phyloP scores from a whole-genome alignment of 805 yeast species.

The Isabelozyma heimii region DNA sequence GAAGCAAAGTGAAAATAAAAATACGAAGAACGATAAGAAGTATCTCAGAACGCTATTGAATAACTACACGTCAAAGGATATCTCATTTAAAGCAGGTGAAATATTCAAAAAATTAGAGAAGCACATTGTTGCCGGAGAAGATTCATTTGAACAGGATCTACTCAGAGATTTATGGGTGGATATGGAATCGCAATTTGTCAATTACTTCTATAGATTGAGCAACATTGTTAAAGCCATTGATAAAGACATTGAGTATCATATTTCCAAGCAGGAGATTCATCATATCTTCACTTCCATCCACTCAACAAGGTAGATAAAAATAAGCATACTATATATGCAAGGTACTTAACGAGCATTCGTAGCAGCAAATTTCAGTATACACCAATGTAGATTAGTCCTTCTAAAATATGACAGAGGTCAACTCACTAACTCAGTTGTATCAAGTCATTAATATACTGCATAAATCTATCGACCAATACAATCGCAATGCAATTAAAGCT shows the following conservation, averaged over 20 bases:
- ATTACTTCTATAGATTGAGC: constrained; percentile 52
- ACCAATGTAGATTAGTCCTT: background rate
- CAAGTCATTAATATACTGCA: no score
- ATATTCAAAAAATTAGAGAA: constrained; percentile 54
- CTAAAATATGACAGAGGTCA: background rate
- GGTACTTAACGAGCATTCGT: no score
- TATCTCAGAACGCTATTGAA: constrained; percentile 56
- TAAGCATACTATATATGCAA: background rate
- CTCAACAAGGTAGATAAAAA: constrained; percentile 1
- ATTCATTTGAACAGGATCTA: constrained; percentile 51
- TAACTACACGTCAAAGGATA: constrained; percentile 57
- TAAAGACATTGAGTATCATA: constrained; percentile 48
- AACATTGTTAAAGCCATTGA: constrained; percentile 53
- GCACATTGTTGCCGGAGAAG: constrained; percentile 45
- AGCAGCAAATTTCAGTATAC: no score
- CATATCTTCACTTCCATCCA: constrained; percentile 43
- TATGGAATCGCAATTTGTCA: constrained; percentile 60
- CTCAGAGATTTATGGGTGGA: constrained; percentile 68
- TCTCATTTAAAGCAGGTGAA: constrained; percentile 51
- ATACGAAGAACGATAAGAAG: constrained; percentile 62
- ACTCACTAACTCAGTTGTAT: no score
- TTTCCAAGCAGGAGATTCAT: constrained; percentile 56
- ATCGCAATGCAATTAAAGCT: no score
- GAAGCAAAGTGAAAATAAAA: constrained; percentile 49
- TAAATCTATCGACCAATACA: no score